These are phyloP conservation scores for Talaromyces stipitatus DNA, from an alignment of 495 filamentous ascomycete species.

Conservation along the genomic window DNA sequence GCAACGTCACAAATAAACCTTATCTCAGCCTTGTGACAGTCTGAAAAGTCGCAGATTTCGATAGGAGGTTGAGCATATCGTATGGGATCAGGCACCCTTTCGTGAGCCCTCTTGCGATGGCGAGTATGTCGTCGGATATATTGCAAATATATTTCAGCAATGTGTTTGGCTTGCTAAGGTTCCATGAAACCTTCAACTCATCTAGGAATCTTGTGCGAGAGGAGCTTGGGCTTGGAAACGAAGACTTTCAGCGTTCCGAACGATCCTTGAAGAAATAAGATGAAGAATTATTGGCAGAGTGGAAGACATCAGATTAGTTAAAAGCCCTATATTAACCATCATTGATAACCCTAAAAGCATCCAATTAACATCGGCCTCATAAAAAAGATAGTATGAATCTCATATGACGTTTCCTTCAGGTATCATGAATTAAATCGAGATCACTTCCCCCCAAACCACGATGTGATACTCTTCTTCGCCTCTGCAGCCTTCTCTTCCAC, in stretches of 20 bases:
- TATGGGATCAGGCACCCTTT: too few species aligned
- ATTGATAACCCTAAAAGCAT: not conserved
- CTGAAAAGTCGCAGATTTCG: not conserved
- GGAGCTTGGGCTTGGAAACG: too few species aligned
- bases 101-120: too few species aligned
- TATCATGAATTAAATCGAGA: not conserved
- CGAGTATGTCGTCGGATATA: too few species aligned
- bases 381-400: not conserved
- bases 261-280: too few species aligned
- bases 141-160: too few species aligned
- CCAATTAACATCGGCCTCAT: not conserved
- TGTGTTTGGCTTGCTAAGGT: too few species aligned
- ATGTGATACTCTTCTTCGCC: constrained; percentile 67
- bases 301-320: not conserved
- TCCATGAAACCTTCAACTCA: too few species aligned
- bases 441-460: constrained; percentile 72
- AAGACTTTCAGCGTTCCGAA: too few species aligned
- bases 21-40: not conserved
- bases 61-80: not conserved
- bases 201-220: too few species aligned
- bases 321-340: not conserved
- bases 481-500: constrained; percentile 69
- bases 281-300: too few species aligned
- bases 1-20: not conserved
- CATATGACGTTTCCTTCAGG: not conserved